Base-by-base conservation (phyloP, 2,329 filamentous ascomycete species). In the Apiospora marii region DNA sequence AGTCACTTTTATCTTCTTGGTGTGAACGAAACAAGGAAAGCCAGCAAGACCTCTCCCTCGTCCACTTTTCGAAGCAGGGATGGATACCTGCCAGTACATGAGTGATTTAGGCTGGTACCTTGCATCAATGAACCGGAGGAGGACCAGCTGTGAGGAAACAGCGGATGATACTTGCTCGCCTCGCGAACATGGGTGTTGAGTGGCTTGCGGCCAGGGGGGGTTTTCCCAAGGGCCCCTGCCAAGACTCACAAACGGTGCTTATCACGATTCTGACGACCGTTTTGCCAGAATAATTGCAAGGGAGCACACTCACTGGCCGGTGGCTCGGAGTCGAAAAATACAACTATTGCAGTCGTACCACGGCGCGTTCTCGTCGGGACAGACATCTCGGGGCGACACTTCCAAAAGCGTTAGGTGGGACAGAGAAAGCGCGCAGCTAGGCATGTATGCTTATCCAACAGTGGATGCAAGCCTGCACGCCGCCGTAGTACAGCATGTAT, bases 101-200 rank as follows among this genome's bases (percentile, higher is more conserved):
- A 64, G 58, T 64, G 58, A 64, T 64, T 64, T 64, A 64, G 58
- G 37, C 58, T n/a, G 58, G 58, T 64, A 64, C 58, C 34, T 64
- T 64, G 58, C 58, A 64, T 37, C 58, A 34, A 64, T 64, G 34
- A n/a, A 41, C 58, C 30, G 24, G 58, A 37, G 58, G 27, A 34
- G 30, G 53, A 34, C 30, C 53, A 61, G 53, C 53, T 61, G 58
- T 64, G 58, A 64, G 58, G 58, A n/a, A 64, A 22, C 58, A 41
- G 30, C 58, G 34, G 58, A 41, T n/a, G 58, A 37, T 64, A 41
- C 58, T 3, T 37, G 34, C 58, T 24, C 34, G 34, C 58, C 58
- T 64, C 58, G 58, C 22, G 16, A 41, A n/a, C 58, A 64, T 64
- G 58, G 58, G 58, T 41, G 58, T 41, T n/a, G 34, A 41, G 58